Evolutionary conservation across 192 early-diverging fungal species (phyloP).

Genomic region (Dissophora ornata): DNA sequence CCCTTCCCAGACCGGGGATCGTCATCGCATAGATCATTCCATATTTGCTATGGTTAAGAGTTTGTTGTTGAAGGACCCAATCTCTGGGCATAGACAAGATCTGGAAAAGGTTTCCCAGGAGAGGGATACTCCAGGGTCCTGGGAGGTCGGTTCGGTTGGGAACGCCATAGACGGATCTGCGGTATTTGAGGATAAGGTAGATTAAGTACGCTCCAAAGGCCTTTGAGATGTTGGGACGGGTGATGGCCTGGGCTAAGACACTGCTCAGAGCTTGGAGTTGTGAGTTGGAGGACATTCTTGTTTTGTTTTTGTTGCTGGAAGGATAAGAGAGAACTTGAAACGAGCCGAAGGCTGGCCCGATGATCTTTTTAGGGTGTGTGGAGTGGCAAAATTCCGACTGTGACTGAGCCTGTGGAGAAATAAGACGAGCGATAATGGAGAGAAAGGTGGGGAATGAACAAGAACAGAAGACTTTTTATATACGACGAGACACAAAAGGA

Average conservation of each 20-base stretch:
- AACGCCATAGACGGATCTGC: conserved; percentile 23
- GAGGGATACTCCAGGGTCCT: conserved; percentile 25
- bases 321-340: too few species aligned
- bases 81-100: conserved; percentile 9
- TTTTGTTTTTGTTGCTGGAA: neutral
- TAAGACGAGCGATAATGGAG: too few species aligned
- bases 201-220: conserved; percentile 21
- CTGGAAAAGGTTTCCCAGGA: conserved; percentile 33
- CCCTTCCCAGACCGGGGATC: conserved; percentile 26
- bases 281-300: neutral
- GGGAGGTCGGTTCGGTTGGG: conserved; percentile 23
- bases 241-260: conserved; percentile 11
- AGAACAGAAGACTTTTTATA: too few species aligned
- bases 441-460: too few species aligned
- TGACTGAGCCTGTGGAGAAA: too few species aligned
- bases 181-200: conserved; percentile 38
- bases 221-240: conserved; percentile 18
- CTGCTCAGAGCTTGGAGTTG: neutral
- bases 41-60: conserved; percentile 17
- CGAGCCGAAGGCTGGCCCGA: too few species aligned
- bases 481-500: too few species aligned
- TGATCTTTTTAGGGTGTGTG: too few species aligned
- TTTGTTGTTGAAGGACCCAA: conserved; percentile 36
- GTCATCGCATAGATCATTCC: conserved; percentile 37
- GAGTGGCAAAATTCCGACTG: too few species aligned